Percentiles rank a stretch among this genome's conserved stretches.
Evolutionary conservation across 768 basidiomycete genomes (phyloP).

Genomic region (Paxillus involutus): DNA sequence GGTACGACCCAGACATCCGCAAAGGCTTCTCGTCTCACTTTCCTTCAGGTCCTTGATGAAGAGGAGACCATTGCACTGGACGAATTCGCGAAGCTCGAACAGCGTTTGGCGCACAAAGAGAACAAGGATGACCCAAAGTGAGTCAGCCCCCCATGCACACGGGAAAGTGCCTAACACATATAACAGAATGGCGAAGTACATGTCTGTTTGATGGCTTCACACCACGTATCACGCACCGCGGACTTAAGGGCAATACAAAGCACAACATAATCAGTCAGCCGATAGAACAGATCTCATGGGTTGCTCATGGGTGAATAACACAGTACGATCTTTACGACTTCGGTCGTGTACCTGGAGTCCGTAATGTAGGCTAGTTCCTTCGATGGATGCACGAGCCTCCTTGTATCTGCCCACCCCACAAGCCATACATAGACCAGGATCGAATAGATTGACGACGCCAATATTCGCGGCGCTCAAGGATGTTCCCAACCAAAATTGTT

Average conservation of each 20-base stretch:
- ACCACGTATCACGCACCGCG: neutral
- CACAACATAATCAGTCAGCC: too few relatives aligned
- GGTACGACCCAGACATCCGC: constrained; percentile 37
- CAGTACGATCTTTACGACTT: too few relatives aligned
- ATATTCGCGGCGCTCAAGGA: too few relatives aligned
- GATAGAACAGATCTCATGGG: too few relatives aligned
- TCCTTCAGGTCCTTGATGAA: constrained; percentile 73
- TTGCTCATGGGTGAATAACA: too few relatives aligned
- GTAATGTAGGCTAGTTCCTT: too few relatives aligned
- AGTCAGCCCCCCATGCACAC: constrained; percentile 28
- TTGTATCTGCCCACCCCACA: too few relatives aligned
- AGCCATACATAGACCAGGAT: too few relatives aligned
- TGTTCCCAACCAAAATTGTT: too few relatives aligned
- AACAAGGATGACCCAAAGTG: constrained; percentile 45
- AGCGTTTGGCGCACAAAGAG: constrained; percentile 51
- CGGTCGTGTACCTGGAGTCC: too few relatives aligned
- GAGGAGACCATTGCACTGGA: constrained; percentile 86
- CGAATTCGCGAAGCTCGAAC: constrained; percentile 88
- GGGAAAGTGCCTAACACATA: constrained; percentile 3
- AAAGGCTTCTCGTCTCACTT: constrained; percentile 5
- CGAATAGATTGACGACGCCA: too few relatives aligned
- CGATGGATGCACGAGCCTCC: too few relatives aligned
- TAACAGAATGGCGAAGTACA: constrained; percentile 75
- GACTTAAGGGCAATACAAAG: neutral
- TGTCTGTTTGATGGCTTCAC: constrained; percentile 57